These are phyloP conservation scores for Rhizophora apiculata DNA, from an alignment of 345 rosid genomes.

Conservation along the genomic window DNA sequence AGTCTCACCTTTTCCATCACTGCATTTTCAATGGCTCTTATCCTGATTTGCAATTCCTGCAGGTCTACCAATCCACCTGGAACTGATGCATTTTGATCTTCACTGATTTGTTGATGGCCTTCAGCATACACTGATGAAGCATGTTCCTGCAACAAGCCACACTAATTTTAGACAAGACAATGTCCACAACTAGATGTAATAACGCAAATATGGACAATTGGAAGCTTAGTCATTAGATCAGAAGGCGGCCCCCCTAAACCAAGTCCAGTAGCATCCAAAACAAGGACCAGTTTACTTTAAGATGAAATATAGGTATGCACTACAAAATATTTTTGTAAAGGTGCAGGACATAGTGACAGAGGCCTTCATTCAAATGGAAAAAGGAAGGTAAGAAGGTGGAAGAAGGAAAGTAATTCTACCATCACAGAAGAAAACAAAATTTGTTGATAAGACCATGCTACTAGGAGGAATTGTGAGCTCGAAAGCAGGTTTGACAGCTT, in stretches of 20 bases:
- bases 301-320: not conserved
- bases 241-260: conserved; percentile 10
- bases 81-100: conserved; percentile 19
- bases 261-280: conserved; percentile 8
- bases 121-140: conserved; percentile 23
- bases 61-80: conserved; percentile 38
- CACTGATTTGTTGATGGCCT: conserved; percentile 29
- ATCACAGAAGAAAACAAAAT: no score
- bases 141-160: conserved; percentile 43
- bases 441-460: no score
- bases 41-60: conserved; percentile 54
- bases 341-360: not conserved
- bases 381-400: no score
- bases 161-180: not conserved
- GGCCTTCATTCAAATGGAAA: conserved; percentile 7
- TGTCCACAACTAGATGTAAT: conserved; percentile 2
- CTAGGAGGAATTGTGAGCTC: not conserved
- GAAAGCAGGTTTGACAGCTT: not conserved
- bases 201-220: not conserved
- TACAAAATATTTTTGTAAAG: no score
- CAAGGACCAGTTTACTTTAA: conserved; percentile 6
- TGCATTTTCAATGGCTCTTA: conserved; percentile 61
- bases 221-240: conserved; percentile 6
- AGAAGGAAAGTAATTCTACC: no score
- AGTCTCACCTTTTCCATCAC: conserved; percentile 59